phyloP scores from a whole-genome alignment of 2,329 filamentous ascomycete genomes.

The Aspergillus aculeatinus region DNA sequence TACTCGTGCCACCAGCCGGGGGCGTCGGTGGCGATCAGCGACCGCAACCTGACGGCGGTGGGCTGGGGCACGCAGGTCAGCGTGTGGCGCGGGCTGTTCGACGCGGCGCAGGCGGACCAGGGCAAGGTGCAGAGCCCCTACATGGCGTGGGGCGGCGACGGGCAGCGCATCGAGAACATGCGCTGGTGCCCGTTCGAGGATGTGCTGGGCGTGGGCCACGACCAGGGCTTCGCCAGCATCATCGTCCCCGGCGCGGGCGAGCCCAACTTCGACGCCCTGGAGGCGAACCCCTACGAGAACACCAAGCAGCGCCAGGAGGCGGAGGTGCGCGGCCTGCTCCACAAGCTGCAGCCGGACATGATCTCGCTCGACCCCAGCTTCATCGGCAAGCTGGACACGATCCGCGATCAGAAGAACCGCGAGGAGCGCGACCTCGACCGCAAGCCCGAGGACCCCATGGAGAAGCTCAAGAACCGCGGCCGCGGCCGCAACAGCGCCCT shows the following conservation, averaged over 20 bases:
- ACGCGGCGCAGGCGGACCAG: constrained; percentile 68
- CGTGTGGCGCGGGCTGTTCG: constrained; percentile 88
- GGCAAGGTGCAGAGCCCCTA: constrained; percentile 84
- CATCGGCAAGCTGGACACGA: constrained; percentile 81
- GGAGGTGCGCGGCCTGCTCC: constrained; percentile 85
- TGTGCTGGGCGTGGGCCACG: constrained; percentile 80
- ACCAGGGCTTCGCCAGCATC: constrained; percentile 82
- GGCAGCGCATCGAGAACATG: constrained; percentile 74
- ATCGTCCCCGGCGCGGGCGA: constrained; percentile 94
- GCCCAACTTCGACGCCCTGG: constrained; percentile 90
- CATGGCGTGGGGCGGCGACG: constrained; percentile 88
- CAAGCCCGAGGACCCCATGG: constrained; percentile 59
- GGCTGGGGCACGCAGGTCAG: constrained; percentile 88
- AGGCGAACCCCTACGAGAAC: constrained; percentile 94
- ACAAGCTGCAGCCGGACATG: constrained; percentile 96
- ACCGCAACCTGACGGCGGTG: constrained; percentile 81
- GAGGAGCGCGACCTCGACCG: constrained; percentile 78
- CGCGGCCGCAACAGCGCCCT: constrained; percentile 87
- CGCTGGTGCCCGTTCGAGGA: constrained; percentile 96
- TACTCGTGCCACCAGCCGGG: constrained; percentile 84
- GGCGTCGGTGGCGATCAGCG: constrained; percentile 81
- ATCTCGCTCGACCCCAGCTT: constrained; percentile 92
- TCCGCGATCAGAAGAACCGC: constrained; percentile 72
- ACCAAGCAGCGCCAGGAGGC: constrained; percentile 87
- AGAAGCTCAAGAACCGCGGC: constrained; percentile 69